These are phyloP conservation scores for Citrus glauca DNA, from an alignment of 345 rosid species.

Conservation along the genomic window DNA sequence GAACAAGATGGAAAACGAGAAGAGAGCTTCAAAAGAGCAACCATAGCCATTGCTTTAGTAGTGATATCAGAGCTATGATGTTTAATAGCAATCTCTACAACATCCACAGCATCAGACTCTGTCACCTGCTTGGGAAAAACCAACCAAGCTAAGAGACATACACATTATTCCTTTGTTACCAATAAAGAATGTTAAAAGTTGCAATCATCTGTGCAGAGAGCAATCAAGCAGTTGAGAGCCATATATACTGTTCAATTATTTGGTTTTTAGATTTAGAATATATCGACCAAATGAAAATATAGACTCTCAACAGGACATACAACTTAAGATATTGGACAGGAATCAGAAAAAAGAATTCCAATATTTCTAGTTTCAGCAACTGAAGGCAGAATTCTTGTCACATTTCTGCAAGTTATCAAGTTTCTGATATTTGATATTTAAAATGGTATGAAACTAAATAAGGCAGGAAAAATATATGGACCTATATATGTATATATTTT, in stretches of 20 bases:
- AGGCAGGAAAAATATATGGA: neutral
- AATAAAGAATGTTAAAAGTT: neutral
- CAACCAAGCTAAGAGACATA: neutral
- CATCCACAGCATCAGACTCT: conserved; percentile 89
- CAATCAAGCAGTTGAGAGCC: neutral
- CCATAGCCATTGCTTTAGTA: conserved; percentile 88
- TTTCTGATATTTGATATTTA: neutral
- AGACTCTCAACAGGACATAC: neutral
- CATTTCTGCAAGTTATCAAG: neutral
- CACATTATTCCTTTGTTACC: conserved; percentile 6
- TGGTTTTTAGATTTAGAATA: neutral
- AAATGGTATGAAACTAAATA: neutral
- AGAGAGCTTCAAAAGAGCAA: conserved; percentile 86
- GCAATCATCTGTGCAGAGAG: neutral
- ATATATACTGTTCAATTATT: neutral
- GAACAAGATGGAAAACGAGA: conserved; percentile 96
- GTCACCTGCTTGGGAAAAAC: conserved; percentile 63
- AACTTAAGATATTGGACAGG: neutral
- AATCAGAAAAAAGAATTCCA: neutral
- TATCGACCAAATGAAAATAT: neutral
- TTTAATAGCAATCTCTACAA: conserved; percentile 63
- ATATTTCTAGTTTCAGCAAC: neutral
- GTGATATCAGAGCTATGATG: conserved; percentile 67
- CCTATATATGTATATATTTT: neutral
- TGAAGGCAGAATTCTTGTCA: neutral